A percentile compares a stretch with the other conserved stretches of the same genome.
These are phyloP conservation scores for Fusarium sp. DNA, from an alignment of 2,329 filamentous ascomycete genomes.

Conservation along the genomic window DNA sequence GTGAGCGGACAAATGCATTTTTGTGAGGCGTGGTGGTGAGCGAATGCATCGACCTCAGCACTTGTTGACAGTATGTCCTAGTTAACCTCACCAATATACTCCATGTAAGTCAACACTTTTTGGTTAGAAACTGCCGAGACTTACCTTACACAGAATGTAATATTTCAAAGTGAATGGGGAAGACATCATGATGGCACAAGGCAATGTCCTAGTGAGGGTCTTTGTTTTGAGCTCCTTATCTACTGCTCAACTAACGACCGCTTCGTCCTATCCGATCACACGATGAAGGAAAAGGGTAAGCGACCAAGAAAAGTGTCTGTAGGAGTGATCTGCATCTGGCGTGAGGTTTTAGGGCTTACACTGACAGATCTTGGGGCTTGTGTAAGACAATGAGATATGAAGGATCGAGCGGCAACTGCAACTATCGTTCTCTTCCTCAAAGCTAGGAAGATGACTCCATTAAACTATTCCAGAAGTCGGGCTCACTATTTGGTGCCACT, in stretches of 20 bases:
- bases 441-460: no score
- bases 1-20: neutral
- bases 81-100: neutral
- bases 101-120: neutral
- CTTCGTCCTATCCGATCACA: no score
- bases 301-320: no score
- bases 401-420: neutral
- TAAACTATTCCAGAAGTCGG: neutral
- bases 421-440: neutral
- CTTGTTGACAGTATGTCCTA: accelerated
- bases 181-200: neutral
- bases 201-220: neutral
- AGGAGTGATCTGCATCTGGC: no score
- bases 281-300: neutral
- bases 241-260: neutral
- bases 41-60: neutral
- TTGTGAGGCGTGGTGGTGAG: no score
- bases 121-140: no score
- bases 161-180: neutral
- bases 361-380: neutral
- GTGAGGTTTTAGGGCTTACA: neutral
- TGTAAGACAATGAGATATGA: neutral
- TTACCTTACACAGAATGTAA: accelerated
- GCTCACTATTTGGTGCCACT: no score
- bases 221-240: neutral